Conservation (phyloP, 805 yeast species). For the Myxozyma neglecta region DNA sequence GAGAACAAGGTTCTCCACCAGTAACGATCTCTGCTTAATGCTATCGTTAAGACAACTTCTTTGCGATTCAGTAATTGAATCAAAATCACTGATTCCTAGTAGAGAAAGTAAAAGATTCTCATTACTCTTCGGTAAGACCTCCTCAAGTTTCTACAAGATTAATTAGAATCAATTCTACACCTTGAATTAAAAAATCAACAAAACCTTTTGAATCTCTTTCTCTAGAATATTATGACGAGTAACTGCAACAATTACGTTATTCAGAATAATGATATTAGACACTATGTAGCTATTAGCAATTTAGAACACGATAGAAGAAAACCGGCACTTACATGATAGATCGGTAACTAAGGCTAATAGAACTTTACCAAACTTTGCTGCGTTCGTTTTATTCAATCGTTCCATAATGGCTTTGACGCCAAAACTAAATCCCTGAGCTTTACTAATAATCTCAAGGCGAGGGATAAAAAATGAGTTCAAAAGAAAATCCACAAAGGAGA, state of each 20-base stretch:
- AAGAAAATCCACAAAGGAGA: constrained; percentile 68
- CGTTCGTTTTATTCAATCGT: constrained; percentile 37
- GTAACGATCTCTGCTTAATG: constrained; percentile 18
- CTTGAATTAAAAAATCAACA: not conserved
- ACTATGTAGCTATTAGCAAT: constrained; percentile 2
- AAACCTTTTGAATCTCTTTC: constrained; percentile 3
- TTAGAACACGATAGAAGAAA: not conserved
- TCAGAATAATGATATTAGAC: constrained; percentile 9
- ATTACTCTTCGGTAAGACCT: not conserved
- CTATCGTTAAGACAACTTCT: constrained; percentile 15
- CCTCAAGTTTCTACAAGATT: constrained; percentile 3
- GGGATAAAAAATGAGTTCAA: constrained; percentile 71
- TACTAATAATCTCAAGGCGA: constrained; percentile 69
- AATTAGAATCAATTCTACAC: too few relatives aligned
- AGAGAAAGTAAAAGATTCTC: constrained; percentile 11
- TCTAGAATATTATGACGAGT: constrained; percentile 4
- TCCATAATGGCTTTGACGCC: constrained; percentile 71
- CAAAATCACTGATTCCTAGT: constrained; percentile 4
- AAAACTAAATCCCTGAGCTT: constrained; percentile 80
- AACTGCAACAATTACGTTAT: constrained; percentile 3
- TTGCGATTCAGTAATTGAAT: constrained; percentile 10
- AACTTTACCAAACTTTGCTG: not conserved
- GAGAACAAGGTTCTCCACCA: constrained; percentile 11
- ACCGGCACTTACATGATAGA: constrained; percentile 12
- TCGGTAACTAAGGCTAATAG: constrained; percentile 12